A percentile compares a stretch with the other conserved stretches of the same genome.
Evolutionary conservation across 2,329 filamentous ascomycete genomes (phyloP).

Genomic region (Phialophora chinensis): DNA sequence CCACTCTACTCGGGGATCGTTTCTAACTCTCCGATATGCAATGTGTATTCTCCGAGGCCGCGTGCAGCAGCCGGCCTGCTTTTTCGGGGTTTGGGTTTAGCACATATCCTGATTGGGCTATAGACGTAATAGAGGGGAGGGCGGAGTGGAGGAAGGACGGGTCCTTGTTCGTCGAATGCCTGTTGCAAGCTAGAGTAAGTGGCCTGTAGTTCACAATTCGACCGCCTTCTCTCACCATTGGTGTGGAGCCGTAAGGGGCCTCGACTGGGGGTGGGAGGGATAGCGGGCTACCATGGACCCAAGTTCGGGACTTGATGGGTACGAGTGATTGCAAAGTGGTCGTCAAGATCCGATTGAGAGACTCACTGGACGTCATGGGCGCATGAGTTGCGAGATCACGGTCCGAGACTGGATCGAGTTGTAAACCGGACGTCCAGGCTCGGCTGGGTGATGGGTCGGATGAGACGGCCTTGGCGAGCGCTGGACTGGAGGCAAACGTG

Average conservation of each 20-base stretch:
- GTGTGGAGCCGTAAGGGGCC: neutral
- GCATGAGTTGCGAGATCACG: neutral
- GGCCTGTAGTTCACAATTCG: neutral
- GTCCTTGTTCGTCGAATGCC: neutral
- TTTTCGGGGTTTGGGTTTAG: neutral
- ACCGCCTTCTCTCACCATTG: constrained; percentile 1
- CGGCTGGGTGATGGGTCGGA: neutral
- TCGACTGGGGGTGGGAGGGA: neutral
- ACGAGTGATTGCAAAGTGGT: neutral
- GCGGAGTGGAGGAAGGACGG: neutral
- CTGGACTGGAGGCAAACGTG: neutral
- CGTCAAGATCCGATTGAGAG: neutral
- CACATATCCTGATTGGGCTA: neutral
- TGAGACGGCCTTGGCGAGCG: neutral
- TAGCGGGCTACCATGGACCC: neutral
- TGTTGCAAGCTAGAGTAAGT: neutral
- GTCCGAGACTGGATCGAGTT: neutral
- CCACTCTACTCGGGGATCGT: neutral
- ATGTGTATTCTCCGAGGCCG: neutral
- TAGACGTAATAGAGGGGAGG: neutral
- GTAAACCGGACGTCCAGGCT: neutral
- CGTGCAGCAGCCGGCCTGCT: neutral
- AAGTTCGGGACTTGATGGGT: neutral
- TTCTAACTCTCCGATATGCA: neutral
- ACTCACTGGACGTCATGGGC: neutral